These are phyloP conservation scores for Phyllosticta paracitricarpa DNA, from an alignment of 2,329 filamentous ascomycete species.

Conservation along the genomic window DNA sequence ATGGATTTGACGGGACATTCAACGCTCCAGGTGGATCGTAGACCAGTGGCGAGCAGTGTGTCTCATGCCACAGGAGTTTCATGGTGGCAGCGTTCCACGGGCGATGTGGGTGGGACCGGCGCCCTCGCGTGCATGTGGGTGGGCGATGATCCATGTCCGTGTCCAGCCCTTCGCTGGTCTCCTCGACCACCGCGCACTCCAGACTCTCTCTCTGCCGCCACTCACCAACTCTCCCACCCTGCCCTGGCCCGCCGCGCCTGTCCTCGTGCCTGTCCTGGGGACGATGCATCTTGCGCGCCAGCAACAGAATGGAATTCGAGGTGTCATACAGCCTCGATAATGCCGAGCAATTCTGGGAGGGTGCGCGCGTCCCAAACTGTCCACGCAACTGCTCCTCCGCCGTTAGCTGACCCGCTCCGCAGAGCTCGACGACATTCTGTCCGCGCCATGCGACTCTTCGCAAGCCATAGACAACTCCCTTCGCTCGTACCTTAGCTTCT, in stretches of 20 bases:
- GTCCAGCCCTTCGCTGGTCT: neutral
- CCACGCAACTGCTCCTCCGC: neutral
- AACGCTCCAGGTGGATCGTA: too few relatives aligned
- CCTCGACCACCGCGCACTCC: neutral
- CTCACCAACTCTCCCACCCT: conserved; percentile 3
- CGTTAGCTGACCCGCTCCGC: conserved; percentile 1
- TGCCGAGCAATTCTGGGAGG: conserved; percentile 82
- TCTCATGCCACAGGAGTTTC: too few relatives aligned
- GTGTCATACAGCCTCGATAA: conserved; percentile 60
- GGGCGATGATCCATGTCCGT: too few relatives aligned
- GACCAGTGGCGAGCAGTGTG: too few relatives aligned
- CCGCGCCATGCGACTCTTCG: conserved; percentile 48
- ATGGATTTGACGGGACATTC: too few relatives aligned
- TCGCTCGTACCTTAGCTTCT: conserved; percentile 72
- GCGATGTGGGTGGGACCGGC: too few relatives aligned
- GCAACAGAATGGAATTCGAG: conserved; percentile 55
- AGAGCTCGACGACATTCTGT: conserved; percentile 61
- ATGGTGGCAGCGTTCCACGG: too few relatives aligned
- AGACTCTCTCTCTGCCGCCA: neutral
- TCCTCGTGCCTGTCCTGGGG: conserved; percentile 2
- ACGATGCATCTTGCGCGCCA: conserved; percentile 27
- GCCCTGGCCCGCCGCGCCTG: conserved; percentile 1
- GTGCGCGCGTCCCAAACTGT: conserved; percentile 39
- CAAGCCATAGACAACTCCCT: conserved; percentile 74
- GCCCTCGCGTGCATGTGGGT: too few relatives aligned